phyloP scores from a whole-genome alignment of 2,329 filamentous ascomycete species.

The Tolypocladium amazonense region DNA sequence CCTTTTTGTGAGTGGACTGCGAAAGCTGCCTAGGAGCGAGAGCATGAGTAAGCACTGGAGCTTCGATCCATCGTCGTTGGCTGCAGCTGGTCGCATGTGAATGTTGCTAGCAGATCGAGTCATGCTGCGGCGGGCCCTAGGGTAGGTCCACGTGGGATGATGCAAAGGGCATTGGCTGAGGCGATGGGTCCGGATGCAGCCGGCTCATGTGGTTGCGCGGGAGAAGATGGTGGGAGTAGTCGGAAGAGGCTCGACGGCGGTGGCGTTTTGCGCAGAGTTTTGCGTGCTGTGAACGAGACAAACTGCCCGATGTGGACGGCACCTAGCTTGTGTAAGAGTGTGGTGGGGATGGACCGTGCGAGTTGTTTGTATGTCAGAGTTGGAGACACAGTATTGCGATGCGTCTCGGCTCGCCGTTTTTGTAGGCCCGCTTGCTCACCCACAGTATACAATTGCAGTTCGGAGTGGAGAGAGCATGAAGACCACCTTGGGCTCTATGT shows the following conservation, averaged over 20 bases:
- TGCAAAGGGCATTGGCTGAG: background rate
- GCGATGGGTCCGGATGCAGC: background rate
- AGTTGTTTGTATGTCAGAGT: background rate
- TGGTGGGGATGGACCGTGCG: background rate
- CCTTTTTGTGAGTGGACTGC: background rate
- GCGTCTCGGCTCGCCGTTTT: background rate
- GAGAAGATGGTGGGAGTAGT: background rate
- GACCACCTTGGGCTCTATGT: background rate
- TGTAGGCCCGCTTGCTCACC: too few relatives aligned
- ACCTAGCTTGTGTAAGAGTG: too few relatives aligned
- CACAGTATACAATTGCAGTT: background rate
- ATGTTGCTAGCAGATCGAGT: background rate
- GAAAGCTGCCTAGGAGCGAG: background rate
- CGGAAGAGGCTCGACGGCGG: background rate
- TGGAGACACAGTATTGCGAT: background rate
- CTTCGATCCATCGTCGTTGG: background rate
- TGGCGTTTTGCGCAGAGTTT: background rate
- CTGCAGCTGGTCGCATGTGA: background rate
- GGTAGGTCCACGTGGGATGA: background rate
- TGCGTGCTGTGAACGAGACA: background rate
- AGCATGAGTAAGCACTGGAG: background rate
- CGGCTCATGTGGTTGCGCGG: background rate
- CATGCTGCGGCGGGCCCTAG: background rate
- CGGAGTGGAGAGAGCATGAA: background rate
- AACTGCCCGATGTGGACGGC: background rate